Evolutionary conservation across 345 rosid genomes (phyloP).

Genomic region (Salix udensis): DNA sequence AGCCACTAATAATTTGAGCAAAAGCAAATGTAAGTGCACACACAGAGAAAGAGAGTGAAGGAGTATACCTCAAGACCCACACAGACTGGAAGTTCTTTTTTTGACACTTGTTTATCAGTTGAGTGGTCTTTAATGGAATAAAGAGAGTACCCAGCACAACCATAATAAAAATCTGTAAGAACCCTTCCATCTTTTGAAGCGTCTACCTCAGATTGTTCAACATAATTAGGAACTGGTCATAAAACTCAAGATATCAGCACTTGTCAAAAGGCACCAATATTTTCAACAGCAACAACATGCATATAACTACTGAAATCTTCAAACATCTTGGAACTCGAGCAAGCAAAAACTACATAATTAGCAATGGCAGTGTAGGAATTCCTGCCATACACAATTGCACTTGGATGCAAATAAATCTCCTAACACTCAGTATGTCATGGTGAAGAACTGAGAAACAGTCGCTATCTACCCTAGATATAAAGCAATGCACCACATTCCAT

Average conservation of each 20-base stretch:
- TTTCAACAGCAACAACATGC: neutral
- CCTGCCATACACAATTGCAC: neutral
- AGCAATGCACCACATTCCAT: neutral
- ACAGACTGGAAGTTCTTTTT: conserved; percentile 52
- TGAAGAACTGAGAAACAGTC: neutral
- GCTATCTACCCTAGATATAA: neutral
- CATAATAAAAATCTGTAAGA: conserved; percentile 50
- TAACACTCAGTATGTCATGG: neutral
- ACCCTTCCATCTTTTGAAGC: conserved; percentile 41
- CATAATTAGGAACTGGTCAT: conserved; percentile 42
- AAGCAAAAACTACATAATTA: neutral
- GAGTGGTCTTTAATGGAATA: conserved; percentile 37
- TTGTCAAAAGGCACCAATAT: neutral
- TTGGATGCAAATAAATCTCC: neutral
- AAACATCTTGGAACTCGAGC: neutral
- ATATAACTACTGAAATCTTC: neutral
- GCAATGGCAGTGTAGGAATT: neutral
- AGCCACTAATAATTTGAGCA: neutral
- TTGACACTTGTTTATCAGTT: conserved; percentile 31
- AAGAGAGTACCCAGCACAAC: conserved; percentile 62
- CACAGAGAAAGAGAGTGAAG: conserved; percentile 3
- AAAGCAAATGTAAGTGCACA: neutral
- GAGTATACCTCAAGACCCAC: conserved; percentile 55
- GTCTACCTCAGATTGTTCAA: conserved; percentile 45
- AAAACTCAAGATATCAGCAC: neutral